Base-by-base conservation (phyloP, 768 basidiomycete genomes). In the Austroboletus eburneus region DNA sequence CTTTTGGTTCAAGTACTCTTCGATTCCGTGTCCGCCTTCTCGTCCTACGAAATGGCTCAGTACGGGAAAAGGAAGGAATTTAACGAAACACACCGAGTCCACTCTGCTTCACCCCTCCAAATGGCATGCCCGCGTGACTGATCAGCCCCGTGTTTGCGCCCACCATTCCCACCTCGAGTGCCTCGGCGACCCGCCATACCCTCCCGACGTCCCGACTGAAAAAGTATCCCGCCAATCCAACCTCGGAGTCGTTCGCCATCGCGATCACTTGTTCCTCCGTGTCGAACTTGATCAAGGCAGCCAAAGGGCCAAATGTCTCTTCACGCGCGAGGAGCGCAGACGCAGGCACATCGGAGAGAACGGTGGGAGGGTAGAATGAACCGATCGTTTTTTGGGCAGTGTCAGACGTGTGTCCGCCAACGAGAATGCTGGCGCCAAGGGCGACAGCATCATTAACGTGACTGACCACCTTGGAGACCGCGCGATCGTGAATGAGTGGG, bases 231-330 rank as follows among this genome's bases (percentile, higher is more conserved):
- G 95, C 92, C 20, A 99, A 74, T 0, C 96, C 96, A 22, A 87
- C 80, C 17, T 88, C 80, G 1, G 83, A 76, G 56, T 79, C 71
- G 66, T 99, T 98, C 25, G 95, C 95, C 42, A 91, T 67, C 55
- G 75, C 73, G 46, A 98, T 74, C 1, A 92, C 93, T 65, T 98
- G 87, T 36, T 93, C 92, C 69, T 99, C 96, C 0, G 91, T 92
- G 65, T 89, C 82, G 61, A 99, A 99, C 61, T 85, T 85, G 63
- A 79, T 83, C 20, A 99, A 70, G 7, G 88, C 86, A 1, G 92
- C 92, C 32, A 95, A 66, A 1, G 91, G 94, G 0, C 95, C 96
- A 59, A 99, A 99, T 0, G 96, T 98, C 74, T 99, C 96, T 64
- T 98, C 96, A 9, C 58, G 60, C 57, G 80, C 77, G 57, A 95